Percentiles rank a stretch among this genome's conserved stretches.
Evolutionary conservation across 371 early-diverging fungal genomes (phyloP).

Genomic region (Apophysomyces variabilis): DNA sequence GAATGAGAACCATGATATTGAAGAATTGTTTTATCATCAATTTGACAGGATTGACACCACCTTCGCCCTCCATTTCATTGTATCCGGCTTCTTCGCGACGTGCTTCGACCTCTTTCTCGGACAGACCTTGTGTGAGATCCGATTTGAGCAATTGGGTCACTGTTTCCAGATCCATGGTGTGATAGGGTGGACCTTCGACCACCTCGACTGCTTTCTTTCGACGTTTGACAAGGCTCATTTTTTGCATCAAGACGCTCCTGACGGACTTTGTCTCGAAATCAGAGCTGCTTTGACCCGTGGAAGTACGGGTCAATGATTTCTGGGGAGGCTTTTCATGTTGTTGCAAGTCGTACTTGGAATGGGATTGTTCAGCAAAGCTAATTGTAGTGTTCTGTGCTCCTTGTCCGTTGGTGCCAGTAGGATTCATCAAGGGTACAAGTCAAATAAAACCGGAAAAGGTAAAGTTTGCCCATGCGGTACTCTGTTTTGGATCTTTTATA

Average conservation of each 20-base stretch:
- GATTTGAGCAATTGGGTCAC: slow-evolving; percentile 64
- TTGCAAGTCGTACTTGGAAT: slow-evolving; percentile 2
- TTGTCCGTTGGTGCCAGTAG: slow-evolving; percentile 11
- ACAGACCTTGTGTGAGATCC: slow-evolving; percentile 64
- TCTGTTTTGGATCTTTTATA: not conserved
- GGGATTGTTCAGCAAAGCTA: slow-evolving; percentile 30
- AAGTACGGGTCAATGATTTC: slow-evolving; percentile 35
- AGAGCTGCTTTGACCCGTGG: slow-evolving; percentile 32
- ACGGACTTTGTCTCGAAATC: slow-evolving; percentile 48
- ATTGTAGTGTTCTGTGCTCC: slow-evolving; percentile 25
- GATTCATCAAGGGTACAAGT: slow-evolving; percentile 12
- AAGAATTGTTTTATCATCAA: slow-evolving; percentile 77
- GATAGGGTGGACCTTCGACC: slow-evolving; percentile 54
- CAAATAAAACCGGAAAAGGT: slow-evolving; percentile 2
- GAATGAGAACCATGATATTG: slow-evolving; percentile 84
- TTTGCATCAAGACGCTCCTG: slow-evolving; percentile 39
- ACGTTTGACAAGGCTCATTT: slow-evolving; percentile 41
- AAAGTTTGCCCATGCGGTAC: slow-evolving; percentile 5
- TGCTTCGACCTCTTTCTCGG: slow-evolving; percentile 50
- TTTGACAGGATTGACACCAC: slow-evolving; percentile 65
- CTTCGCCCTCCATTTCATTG: slow-evolving; percentile 76
- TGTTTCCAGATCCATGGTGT: slow-evolving; percentile 59
- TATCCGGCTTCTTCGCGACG: slow-evolving; percentile 62
- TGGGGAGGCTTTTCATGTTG: slow-evolving; percentile 35
- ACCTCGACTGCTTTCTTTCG: slow-evolving; percentile 29